Evolutionary conservation across 2,329 filamentous ascomycete genomes (phyloP).

Genomic region (Fonsecaea erecta): DNA sequence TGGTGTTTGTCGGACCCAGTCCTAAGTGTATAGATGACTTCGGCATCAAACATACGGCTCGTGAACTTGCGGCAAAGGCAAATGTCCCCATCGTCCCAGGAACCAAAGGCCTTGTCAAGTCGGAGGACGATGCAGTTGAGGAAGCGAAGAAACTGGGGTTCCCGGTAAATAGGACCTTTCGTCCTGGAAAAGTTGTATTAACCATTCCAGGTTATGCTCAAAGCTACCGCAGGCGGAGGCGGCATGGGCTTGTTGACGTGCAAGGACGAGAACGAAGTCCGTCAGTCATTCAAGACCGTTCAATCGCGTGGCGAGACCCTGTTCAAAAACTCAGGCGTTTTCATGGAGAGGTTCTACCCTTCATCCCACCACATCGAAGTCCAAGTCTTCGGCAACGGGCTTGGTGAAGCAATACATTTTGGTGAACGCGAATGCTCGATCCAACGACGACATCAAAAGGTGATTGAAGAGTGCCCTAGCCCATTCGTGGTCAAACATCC

Average conservation of each 20-base stretch:
- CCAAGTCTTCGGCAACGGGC: slow-evolving; percentile 83
- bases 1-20: slow-evolving; percentile 65
- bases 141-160: slow-evolving; percentile 54
- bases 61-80: slow-evolving; percentile 58
- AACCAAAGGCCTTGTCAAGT: slow-evolving; percentile 54
- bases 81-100: slow-evolving; percentile 62
- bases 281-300: slow-evolving; percentile 71
- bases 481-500: slow-evolving; percentile 62
- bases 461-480: slow-evolving; percentile 85
- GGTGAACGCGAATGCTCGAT: slow-evolving; percentile 89
- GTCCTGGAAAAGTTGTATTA: background rate
- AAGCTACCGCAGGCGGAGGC: slow-evolving; percentile 79
- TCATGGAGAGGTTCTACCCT: slow-evolving; percentile 82
- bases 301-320: slow-evolving; percentile 75
- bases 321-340: slow-evolving; percentile 82
- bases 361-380: slow-evolving; percentile 85
- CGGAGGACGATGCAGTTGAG: slow-evolving; percentile 53
- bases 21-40: slow-evolving; percentile 60
- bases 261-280: slow-evolving; percentile 68
- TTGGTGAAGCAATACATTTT: slow-evolving; percentile 78
- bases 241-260: slow-evolving; percentile 86
- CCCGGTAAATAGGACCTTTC: slow-evolving; percentile 46
- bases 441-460: slow-evolving; percentile 86
- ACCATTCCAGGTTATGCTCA: slow-evolving; percentile 64
- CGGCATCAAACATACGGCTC: slow-evolving; percentile 63